A percentile compares a stretch with the other conserved stretches of the same genome.
These are phyloP conservation scores for Trichoderma endophyticum DNA, from an alignment of 2,329 filamentous ascomycete species.

Conservation along the genomic window DNA sequence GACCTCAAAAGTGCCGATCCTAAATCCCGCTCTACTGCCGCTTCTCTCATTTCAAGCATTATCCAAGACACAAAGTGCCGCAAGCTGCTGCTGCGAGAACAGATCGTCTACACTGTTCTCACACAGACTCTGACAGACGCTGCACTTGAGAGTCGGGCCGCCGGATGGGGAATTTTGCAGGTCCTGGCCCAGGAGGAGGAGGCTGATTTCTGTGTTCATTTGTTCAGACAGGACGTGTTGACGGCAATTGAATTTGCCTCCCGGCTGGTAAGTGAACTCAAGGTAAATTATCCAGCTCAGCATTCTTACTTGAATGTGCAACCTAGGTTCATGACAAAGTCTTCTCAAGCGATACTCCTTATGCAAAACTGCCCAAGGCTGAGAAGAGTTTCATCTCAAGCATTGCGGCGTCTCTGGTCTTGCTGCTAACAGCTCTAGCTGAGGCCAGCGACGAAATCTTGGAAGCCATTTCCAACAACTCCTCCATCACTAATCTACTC, in stretches of 20 bases:
- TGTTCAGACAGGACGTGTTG: conserved; percentile 60
- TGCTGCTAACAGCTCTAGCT: conserved; percentile 51
- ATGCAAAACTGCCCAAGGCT: conserved; percentile 48
- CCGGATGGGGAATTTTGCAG: conserved; percentile 65
- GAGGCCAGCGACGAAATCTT: conserved; percentile 61
- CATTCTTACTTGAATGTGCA: background rate
- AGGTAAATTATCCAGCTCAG: background rate
- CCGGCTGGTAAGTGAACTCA: conserved; percentile 43
- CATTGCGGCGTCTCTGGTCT: conserved; percentile 52
- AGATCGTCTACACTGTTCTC: conserved; percentile 61
- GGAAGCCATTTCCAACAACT: conserved; percentile 49
- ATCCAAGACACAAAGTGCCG: conserved; percentile 60
- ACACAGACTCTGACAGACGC: conserved; percentile 63
- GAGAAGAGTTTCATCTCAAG: conserved; percentile 54
- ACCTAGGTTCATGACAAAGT: conserved; percentile 44
- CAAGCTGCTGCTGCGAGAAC: conserved; percentile 63
- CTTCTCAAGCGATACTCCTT: conserved; percentile 38
- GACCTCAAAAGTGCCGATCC: conserved; percentile 58
- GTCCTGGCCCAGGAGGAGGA: conserved; percentile 62
- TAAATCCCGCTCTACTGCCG: conserved; percentile 57
- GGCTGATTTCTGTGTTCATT: conserved; percentile 62
- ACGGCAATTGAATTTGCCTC: conserved; percentile 58
- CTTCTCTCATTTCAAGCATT: conserved; percentile 58
- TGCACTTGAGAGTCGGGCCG: conserved; percentile 59
- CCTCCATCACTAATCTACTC: conserved; percentile 51